These are phyloP conservation scores for Cladophialophora immunda DNA, from an alignment of 2,329 filamentous ascomycete species.

Conservation along the genomic window DNA sequence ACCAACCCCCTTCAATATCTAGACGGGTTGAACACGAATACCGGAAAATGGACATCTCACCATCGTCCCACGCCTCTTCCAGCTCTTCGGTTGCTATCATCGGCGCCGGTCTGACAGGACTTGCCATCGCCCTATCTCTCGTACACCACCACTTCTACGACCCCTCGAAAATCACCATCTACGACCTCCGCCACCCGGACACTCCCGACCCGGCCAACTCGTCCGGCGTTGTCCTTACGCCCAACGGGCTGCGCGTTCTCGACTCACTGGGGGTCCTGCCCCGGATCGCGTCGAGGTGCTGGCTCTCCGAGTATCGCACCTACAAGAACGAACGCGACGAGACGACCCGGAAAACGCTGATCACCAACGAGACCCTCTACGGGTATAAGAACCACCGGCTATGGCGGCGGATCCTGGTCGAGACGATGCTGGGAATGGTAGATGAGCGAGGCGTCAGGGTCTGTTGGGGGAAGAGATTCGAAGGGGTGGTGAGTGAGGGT, in stretches of 20 bases:
- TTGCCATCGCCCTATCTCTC: conserved; percentile 26
- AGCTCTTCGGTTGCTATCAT: conserved; percentile 33
- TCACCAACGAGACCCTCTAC: conserved; percentile 58
- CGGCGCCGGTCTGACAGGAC: conserved; percentile 26
- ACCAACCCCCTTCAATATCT: too few species aligned
- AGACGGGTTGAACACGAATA: neutral
- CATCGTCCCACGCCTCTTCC: neutral
- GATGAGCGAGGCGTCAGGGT: conserved; percentile 53
- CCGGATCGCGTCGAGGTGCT: conserved; percentile 26
- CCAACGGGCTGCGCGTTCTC: conserved; percentile 34
- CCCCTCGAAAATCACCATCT: conserved; percentile 43
- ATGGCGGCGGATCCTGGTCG: conserved; percentile 61
- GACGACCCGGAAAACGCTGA: conserved; percentile 28
- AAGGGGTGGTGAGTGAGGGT: conserved; percentile 56
- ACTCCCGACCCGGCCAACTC: conserved; percentile 43
- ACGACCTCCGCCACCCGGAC: conserved; percentile 43
- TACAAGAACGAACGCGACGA: conserved; percentile 44
- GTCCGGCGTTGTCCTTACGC: conserved; percentile 37
- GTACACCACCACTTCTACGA: conserved; percentile 20
- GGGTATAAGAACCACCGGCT: conserved; percentile 64
- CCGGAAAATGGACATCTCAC: neutral
- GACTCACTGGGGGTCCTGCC: conserved; percentile 24
- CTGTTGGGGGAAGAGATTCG: conserved; percentile 60
- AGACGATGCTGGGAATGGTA: conserved; percentile 56
- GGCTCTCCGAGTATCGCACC: conserved; percentile 47